phyloP scores from a whole-genome alignment of 495 filamentous ascomycete genomes.

The Penicillium soppii region DNA sequence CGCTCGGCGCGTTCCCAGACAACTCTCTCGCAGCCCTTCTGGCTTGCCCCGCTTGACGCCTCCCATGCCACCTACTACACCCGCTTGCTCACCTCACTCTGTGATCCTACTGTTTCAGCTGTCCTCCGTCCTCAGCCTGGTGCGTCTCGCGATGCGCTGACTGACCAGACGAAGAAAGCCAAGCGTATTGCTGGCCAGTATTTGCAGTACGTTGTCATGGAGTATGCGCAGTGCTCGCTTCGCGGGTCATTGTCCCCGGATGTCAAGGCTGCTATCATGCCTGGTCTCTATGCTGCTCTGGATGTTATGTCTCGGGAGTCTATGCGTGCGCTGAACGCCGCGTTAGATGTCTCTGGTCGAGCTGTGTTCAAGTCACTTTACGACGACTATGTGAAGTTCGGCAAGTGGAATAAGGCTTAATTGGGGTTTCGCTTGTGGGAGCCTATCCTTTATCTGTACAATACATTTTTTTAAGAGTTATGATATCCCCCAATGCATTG shows the following conservation, averaged over 20 bases:
- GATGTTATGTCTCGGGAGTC: conserved; percentile 65
- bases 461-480: conserved; percentile 20
- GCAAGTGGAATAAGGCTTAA: conserved; percentile 64
- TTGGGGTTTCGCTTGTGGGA: conserved; percentile 4
- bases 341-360: conserved; percentile 64
- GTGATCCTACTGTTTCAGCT: conserved; percentile 74
- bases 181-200: conserved; percentile 73
- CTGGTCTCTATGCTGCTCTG: conserved; percentile 69
- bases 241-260: conserved; percentile 50
- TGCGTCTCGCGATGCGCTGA: conserved; percentile 50
- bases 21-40: conserved; percentile 38
- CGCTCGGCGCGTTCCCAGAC: conserved; percentile 33
- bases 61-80: conserved; percentile 62
- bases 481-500: conserved; percentile 34
- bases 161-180: conserved; percentile 73
- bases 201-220: conserved; percentile 68
- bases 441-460: conserved; percentile 16
- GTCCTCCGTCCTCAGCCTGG: conserved; percentile 51
- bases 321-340: conserved; percentile 65
- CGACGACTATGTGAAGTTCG: conserved; percentile 65
- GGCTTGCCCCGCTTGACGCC: conserved; percentile 45
- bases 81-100: conserved; percentile 72
- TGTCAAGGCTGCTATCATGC: conserved; percentile 67
- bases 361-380: conserved; percentile 73
- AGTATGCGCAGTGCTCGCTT: conserved; percentile 69